A percentile compares a stretch with the other conserved stretches of the same genome.
Evolutionary conservation across 371 early-diverging fungal genomes (phyloP).

Genomic region (Actinomortierella ambigua): DNA sequence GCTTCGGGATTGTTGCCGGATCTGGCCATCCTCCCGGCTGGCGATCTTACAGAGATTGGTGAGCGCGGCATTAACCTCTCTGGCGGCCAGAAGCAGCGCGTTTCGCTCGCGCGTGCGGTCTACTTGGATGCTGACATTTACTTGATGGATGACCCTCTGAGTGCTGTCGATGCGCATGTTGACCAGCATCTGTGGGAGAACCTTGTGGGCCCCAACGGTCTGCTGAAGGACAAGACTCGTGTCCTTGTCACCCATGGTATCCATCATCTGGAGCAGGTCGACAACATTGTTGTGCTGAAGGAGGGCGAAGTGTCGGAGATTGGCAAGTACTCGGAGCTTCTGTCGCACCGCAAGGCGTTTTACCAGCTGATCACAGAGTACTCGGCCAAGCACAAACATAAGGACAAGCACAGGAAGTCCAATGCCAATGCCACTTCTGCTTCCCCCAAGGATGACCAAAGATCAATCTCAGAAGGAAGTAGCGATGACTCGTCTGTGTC

Average conservation of each 20-base stretch:
- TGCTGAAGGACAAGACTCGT: slow-evolving; percentile 80
- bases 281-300: slow-evolving; percentile 76
- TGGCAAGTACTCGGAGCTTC: slow-evolving; percentile 54
- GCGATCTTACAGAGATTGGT: slow-evolving; percentile 93
- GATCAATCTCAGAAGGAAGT: no score
- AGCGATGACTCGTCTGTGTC: no score
- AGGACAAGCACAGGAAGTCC: neutral
- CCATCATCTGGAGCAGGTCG: slow-evolving; percentile 73
- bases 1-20: slow-evolving; percentile 78
- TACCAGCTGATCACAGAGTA: slow-evolving; percentile 57
- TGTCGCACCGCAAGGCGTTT: slow-evolving; percentile 46
- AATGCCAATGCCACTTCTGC: slow-evolving; percentile 8
- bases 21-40: slow-evolving; percentile 73
- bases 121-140: slow-evolving; percentile 61
- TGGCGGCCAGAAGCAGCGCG: slow-evolving; percentile 83
- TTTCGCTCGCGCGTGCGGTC: slow-evolving; percentile 65
- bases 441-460: no score
- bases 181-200: slow-evolving; percentile 77
- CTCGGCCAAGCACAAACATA: slow-evolving; percentile 19
- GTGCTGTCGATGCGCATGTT: slow-evolving; percentile 95
- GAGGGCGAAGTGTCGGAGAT: slow-evolving; percentile 76
- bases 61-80: slow-evolving; percentile 91
- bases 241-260: slow-evolving; percentile 93
- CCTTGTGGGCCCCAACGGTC: slow-evolving; percentile 80
- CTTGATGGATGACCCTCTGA: slow-evolving; percentile 51